These are phyloP conservation scores for Acer campestre DNA, from an alignment of 345 rosid genomes.

Conservation along the genomic window DNA sequence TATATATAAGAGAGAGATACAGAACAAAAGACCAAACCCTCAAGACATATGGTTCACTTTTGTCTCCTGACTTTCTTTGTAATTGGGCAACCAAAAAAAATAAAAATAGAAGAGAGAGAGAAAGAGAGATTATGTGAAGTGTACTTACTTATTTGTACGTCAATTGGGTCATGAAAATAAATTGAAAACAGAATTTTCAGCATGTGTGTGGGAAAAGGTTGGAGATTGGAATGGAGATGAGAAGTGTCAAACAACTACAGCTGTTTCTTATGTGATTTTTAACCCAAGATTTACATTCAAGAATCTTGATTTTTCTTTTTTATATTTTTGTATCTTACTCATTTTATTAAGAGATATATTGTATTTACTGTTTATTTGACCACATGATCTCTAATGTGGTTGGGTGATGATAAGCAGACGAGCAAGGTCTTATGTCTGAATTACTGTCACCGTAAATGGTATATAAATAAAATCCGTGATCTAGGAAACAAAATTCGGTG, in stretches of 20 bases:
- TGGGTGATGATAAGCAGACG: no score
- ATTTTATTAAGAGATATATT: no score
- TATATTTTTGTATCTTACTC: not conserved
- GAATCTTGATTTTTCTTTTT: not conserved
- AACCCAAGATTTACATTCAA: not conserved
- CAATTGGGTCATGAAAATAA: not conserved
- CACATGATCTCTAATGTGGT: no score
- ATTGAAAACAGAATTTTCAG: not conserved
- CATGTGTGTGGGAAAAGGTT: not conserved
- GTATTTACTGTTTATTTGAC: no score
- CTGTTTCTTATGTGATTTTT: not conserved
- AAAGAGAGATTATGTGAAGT: not conserved
- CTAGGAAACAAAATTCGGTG: no score
- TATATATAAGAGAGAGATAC: not conserved
- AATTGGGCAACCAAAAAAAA: constrained; percentile 2
- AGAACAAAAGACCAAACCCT: constrained; percentile 29
- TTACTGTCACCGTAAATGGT: no score
- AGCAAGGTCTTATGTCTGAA: no score
- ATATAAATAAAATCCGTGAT: no score
- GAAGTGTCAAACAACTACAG: not conserved
- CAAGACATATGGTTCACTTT: constrained; percentile 7
- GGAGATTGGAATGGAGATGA: not conserved
- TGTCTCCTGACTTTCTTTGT: not conserved
- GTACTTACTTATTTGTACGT: not conserved
- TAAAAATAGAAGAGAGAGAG: not conserved